Conservation (phyloP, 768 basidiomycete genomes). For the Hirschioporus abietinus region DNA sequence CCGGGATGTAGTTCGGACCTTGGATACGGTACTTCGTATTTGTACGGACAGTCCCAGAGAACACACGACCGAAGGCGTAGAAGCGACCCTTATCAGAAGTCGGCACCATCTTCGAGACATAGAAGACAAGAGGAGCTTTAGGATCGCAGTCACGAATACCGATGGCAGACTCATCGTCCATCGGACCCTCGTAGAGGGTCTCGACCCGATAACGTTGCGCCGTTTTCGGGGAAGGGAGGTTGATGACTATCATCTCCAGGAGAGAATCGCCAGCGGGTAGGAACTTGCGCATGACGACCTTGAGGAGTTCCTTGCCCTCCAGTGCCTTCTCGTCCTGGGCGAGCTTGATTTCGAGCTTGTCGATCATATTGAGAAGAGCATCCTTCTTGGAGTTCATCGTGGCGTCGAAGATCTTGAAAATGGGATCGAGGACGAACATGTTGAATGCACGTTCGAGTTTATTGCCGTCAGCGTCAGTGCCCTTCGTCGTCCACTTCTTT, state of each 20-base stretch:
- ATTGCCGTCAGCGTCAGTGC: slow-evolving; percentile 33
- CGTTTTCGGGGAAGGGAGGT: slow-evolving; percentile 44
- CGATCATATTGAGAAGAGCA: slow-evolving; percentile 34
- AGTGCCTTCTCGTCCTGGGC: slow-evolving; percentile 39
- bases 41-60: slow-evolving; percentile 46
- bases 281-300: slow-evolving; percentile 48
- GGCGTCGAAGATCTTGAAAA: slow-evolving; percentile 45
- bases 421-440: slow-evolving; percentile 48
- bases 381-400: slow-evolving; percentile 53
- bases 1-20: slow-evolving; percentile 49
- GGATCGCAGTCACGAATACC: slow-evolving; percentile 49
- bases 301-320: slow-evolving; percentile 46
- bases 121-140: slow-evolving; percentile 46
- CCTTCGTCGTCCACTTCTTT: slow-evolving; percentile 47
- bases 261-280: slow-evolving; percentile 47
- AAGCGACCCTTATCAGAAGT: slow-evolving; percentile 52
- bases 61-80: slow-evolving; percentile 55
- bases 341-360: slow-evolving; percentile 45
- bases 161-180: slow-evolving; percentile 50
- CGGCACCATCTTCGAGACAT: slow-evolving; percentile 52
- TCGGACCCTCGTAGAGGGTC: slow-evolving; percentile 49
- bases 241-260: slow-evolving; percentile 50
- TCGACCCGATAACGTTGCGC: slow-evolving; percentile 48
- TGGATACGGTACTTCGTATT: slow-evolving; percentile 51
- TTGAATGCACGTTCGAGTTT: slow-evolving; percentile 45